These are phyloP conservation scores for Conticribra guillardii DNA, from an alignment of 108 stramenopile species.

Conservation along the genomic window DNA sequence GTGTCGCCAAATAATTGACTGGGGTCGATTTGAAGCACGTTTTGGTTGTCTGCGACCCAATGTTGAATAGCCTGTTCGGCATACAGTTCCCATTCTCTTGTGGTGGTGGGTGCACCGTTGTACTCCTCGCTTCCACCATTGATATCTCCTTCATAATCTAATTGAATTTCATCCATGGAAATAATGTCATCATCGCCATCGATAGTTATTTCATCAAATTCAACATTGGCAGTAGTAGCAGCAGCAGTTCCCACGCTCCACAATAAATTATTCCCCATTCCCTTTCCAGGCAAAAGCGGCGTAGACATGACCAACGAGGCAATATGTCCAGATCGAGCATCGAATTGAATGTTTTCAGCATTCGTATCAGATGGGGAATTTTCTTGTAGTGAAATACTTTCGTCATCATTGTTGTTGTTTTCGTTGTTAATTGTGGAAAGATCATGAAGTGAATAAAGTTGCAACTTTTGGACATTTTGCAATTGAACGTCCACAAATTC, in stretches of 20 bases:
- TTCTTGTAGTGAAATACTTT: background rate
- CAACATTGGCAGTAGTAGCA: background rate
- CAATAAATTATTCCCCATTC: conserved; percentile 4
- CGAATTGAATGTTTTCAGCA: background rate
- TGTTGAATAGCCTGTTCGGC: too few relatives aligned
- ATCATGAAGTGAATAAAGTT: background rate
- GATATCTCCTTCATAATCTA: too few relatives aligned
- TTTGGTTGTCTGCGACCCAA: too few relatives aligned
- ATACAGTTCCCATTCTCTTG: too few relatives aligned
- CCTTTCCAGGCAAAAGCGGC: conserved; percentile 10
- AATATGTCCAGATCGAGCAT: conserved; percentile 7
- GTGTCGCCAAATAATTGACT: background rate
- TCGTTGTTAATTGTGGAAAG: background rate
- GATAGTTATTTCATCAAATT: background rate
- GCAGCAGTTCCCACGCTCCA: conserved; percentile 7
- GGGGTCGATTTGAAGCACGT: too few relatives aligned
- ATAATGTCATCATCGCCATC: background rate
- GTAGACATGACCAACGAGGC: background rate
- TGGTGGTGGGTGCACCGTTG: too few relatives aligned
- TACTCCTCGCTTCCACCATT: too few relatives aligned
- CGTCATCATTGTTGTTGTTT: background rate
- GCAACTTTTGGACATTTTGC: background rate
- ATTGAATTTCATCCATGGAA: background rate
- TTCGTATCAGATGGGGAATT: background rate
- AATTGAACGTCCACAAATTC: background rate